A percentile compares a stretch with the other conserved stretches of the same genome.
phyloP scores from a whole-genome alignment of 1,139 yeast genomes.

The Zygosaccharomyces pseudobailii region DNA sequence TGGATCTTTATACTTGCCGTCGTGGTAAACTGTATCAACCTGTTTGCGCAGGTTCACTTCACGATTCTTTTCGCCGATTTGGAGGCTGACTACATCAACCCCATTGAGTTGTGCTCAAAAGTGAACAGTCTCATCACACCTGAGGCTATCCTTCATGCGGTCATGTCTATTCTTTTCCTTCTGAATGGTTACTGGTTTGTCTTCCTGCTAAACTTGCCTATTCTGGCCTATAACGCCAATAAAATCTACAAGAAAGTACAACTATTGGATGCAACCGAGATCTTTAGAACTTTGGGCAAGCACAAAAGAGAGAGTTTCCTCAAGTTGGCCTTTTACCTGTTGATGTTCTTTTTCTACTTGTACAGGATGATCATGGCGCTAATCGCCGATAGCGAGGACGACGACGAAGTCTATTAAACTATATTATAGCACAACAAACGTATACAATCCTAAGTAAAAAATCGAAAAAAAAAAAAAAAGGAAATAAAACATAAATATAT shows the following conservation, averaged over 20 bases:
- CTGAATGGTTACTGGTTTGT: slow-evolving; percentile 93
- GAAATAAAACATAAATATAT: not conserved
- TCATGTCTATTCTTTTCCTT: slow-evolving; percentile 65
- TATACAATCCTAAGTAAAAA: slow-evolving; percentile 2
- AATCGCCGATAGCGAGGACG: slow-evolving; percentile 50
- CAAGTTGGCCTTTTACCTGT: slow-evolving; percentile 85
- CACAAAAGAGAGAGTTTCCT: slow-evolving; percentile 90
- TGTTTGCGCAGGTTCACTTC: slow-evolving; percentile 87
- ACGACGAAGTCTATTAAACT: slow-evolving; percentile 11
- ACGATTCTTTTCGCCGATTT: slow-evolving; percentile 90
- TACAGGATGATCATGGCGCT: slow-evolving; percentile 96
- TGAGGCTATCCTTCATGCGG: slow-evolving; percentile 81
- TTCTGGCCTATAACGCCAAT: slow-evolving; percentile 75
- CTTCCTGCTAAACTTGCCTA: slow-evolving; percentile 78
- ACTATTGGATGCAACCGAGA: slow-evolving; percentile 94
- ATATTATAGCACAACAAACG: not conserved
- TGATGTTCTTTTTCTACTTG: slow-evolving; percentile 91
- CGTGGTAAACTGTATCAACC: slow-evolving; percentile 74
- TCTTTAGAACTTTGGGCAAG: slow-evolving; percentile 86
- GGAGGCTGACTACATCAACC: slow-evolving; percentile 94
- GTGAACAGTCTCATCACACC: slow-evolving; percentile 87
- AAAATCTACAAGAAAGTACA: slow-evolving; percentile 72
- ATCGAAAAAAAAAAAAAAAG: not conserved
- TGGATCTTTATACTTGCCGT: slow-evolving; percentile 83
- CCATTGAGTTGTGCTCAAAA: slow-evolving; percentile 91